Evolutionary conservation across 2,329 filamentous ascomycete species (phyloP), one percentile per base, ranked within the genome.

Genomic region (Penicillium hordei): DNA sequence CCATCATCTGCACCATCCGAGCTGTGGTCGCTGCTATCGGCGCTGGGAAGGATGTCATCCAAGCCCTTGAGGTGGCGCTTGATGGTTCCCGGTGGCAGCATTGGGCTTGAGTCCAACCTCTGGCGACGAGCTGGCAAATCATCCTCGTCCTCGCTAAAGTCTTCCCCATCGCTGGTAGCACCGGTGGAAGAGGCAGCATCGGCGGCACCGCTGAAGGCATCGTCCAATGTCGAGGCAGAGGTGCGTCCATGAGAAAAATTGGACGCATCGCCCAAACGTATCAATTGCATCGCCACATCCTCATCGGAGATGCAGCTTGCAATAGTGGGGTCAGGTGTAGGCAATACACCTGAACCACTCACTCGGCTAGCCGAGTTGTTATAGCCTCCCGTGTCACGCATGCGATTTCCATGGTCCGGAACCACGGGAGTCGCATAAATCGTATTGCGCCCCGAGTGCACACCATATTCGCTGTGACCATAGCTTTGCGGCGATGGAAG

Each of bases 301-400:
- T 99, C 94, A 72, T 99, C 94, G 15, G 93, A 97, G 75, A 99
- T 93, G 75, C 91, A 95, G 77, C 93, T 97, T 54, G 91, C 91
- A 67, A 97, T 90, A 13, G 94, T 99, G n/a, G 93, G 93, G 68
- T 97, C 94, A 27, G 94, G 94, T 2, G 94, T 99, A 21, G 93
- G 93, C 62, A 97, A 81, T 65, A 95, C 85, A 54, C 87, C 86
- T 62, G 81, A 72, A 49, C 72, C 77, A 51, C 73, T 69, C 42
- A 65, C 66, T 39, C 71, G 72, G 56, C 69, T 72, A 40, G 75
- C 76, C 51, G 72, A 71, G 60, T 74, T 76, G 61, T 72, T 72
- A 48, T 76, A 78, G 40, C 72, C 70, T 50, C 72, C 69, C 23
- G 74, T 86, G 55, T 85, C 84, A 58, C 89, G 87, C 65, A 87